phyloP scores from a whole-genome alignment of 1,139 yeast genomes.

The Wickerhamomyces sp. region DNA sequence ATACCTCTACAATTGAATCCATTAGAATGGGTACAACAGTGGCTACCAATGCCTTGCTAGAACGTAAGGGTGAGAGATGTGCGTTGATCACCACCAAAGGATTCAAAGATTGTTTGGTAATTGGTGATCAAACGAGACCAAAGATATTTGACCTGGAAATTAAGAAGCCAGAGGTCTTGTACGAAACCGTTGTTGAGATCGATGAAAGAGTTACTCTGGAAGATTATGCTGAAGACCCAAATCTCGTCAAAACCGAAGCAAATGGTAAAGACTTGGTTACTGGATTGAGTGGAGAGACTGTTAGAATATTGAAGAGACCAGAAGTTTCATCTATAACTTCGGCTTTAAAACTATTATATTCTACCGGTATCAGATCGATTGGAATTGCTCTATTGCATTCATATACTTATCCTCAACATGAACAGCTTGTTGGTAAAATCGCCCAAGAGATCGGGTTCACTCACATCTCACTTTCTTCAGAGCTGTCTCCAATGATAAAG shows the following conservation, averaged over 20 bases:
- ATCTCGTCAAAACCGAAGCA: conserved; percentile 27
- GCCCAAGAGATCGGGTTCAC: conserved; percentile 59
- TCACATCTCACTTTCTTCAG: conserved; percentile 60
- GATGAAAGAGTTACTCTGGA: conserved; percentile 71
- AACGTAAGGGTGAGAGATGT: conserved; percentile 57
- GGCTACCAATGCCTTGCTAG: conserved; percentile 65
- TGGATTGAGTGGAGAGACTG: conserved; percentile 64
- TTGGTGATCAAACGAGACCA: conserved; percentile 71
- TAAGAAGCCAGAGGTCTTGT: conserved; percentile 49
- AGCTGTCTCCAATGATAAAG: conserved; percentile 71
- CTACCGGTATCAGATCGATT: conserved; percentile 55
- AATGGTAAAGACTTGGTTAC: conserved; percentile 31
- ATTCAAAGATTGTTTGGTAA: conserved; percentile 52
- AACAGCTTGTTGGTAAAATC: conserved; percentile 47
- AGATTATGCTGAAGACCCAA: conserved; percentile 59
- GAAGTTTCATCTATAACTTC: conserved; percentile 36
- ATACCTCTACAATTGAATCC: conserved; percentile 46
- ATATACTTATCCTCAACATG: conserved; percentile 67
- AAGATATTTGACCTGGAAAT: conserved; percentile 44
- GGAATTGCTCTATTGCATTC: conserved; percentile 71
- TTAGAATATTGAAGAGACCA: conserved; percentile 49
- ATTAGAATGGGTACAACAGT: conserved; percentile 77
- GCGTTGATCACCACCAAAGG: conserved; percentile 62
- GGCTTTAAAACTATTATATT: conserved; percentile 39
- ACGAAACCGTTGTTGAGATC: conserved; percentile 55